Evolutionary conservation across 352 stramenopile species (phyloP).

Genomic region (Pilasporangium apinafurcum): DNA sequence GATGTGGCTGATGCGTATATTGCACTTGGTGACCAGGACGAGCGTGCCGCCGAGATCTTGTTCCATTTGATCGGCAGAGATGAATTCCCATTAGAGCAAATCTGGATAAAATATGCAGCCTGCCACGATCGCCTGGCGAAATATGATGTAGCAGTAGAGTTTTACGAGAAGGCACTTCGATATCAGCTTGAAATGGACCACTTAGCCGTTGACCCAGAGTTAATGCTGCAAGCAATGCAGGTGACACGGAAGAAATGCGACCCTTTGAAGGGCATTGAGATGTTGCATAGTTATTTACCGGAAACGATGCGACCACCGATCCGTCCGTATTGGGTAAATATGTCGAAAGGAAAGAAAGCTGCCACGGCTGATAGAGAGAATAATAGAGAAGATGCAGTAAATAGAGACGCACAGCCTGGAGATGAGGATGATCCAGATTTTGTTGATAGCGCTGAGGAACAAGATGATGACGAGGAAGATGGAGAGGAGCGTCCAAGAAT

Average conservation of each 20-base stretch:
- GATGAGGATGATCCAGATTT: conserved; percentile 1
- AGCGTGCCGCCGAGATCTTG: conserved; percentile 61
- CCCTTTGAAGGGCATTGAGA: conserved; percentile 41
- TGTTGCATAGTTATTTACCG: conserved; percentile 51
- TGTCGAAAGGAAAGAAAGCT: conserved; percentile 17
- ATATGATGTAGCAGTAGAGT: conserved; percentile 67
- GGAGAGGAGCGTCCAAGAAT: conserved; percentile 38
- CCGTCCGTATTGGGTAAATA: conserved; percentile 77
- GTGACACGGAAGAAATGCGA: conserved; percentile 44
- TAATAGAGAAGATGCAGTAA: not conserved
- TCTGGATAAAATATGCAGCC: conserved; percentile 75
- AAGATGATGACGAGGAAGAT: conserved; percentile 53
- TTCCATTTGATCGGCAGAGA: conserved; percentile 51
- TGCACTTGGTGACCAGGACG: conserved; percentile 57
- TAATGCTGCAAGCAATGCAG: conserved; percentile 68
- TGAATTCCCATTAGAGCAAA: conserved; percentile 72
- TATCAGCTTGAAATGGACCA: conserved; percentile 43
- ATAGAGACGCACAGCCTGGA: conserved; percentile 1
- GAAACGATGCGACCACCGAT: conserved; percentile 71
- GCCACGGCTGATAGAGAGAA: conserved; percentile 1
- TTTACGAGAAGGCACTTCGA: conserved; percentile 66
- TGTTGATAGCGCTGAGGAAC: conserved; percentile 17
- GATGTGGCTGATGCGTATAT: conserved; percentile 83
- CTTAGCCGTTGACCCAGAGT: conserved; percentile 43
- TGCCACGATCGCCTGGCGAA: conserved; percentile 62